Evolutionary conservation across 1,284 basidiomycete genomes (phyloP), one percentile per base, ranked within the genome.

Genomic region (Omphalotus olearius): DNA sequence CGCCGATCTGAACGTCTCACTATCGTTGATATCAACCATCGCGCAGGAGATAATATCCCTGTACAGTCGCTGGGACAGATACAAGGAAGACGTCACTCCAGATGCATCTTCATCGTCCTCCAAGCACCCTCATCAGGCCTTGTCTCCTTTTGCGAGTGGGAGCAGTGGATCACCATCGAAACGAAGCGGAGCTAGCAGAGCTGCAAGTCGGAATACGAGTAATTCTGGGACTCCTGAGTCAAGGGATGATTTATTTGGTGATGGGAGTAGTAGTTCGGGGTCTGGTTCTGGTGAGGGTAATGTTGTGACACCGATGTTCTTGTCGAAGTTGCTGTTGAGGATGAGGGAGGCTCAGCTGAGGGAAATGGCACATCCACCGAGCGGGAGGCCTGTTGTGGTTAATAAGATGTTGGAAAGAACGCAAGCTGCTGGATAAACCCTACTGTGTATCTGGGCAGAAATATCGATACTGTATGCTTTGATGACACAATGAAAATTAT

Each of bases 21-120:
- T 95, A 58, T 79, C 88, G 0, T 74, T 89, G 43, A 71, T 99
- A 18, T 82, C 91, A n/a, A 87, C 90, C 17, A 86, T 96, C 55
- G 82, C 90, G 0, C 94, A 98, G 66, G 91, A 97, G 67, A 92
- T 98, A 59, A 78, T 98, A 48, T 80, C 86, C 3, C 68, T 93
- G n/a, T 98, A 97, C 64, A 80, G 86, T 5, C 74, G 94, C 0
- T 96, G 93, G 91, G 86, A 90, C 50, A 72, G 80, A 10, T 91
- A 94, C 64, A 80, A 78, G 53, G 85, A 89, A 57, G 82, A 85
- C 48, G 67, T 62, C 7, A 59, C 68, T 2, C 63, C 69, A 2
- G 68, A 73, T 33, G 30, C 30, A 33, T 33, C 30, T 33, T 2
- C 30, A 9, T 33, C 17, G 10, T 6, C 43, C 43, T 20, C 26